A percentile compares a stretch with the other conserved stretches of the same genome.
Evolutionary conservation across 164 flowering plant genomes (phyloP).

Genomic region (Chloranthus sessilifolius): DNA sequence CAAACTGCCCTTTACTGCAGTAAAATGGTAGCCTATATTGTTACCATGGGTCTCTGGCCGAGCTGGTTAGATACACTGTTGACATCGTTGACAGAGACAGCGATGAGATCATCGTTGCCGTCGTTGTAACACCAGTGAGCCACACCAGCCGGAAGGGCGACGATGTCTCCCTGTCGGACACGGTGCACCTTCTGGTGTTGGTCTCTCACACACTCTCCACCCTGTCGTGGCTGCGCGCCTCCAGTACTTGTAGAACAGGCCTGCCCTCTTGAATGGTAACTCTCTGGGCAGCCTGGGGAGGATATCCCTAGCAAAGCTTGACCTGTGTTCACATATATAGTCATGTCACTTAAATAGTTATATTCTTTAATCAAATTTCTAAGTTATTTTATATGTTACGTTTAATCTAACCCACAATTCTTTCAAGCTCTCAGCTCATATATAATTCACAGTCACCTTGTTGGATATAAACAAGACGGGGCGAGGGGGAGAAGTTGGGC

Average conservation of each 20-base stretch:
- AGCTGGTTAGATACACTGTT: constrained; percentile 58
- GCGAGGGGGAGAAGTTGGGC: constrained; percentile 26
- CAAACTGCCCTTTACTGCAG: neutral
- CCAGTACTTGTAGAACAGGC: neutral
- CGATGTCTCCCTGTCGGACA: constrained; percentile 38
- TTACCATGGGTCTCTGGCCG: constrained; percentile 41
- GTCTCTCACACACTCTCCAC: constrained; percentile 18
- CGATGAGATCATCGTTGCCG: constrained; percentile 36
- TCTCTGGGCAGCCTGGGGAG: constrained; percentile 40
- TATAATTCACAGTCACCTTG: too few species aligned
- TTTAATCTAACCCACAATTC: too few species aligned
- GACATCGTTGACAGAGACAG: constrained; percentile 39
- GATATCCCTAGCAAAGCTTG: constrained; percentile 25
- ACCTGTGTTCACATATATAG: constrained; percentile 15
- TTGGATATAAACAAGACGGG: constrained; percentile 29
- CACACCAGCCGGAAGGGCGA: constrained; percentile 58
- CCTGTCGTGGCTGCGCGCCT: neutral
- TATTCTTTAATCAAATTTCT: too few species aligned
- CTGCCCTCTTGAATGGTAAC: constrained; percentile 20
- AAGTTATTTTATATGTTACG: too few species aligned
- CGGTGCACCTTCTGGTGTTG: constrained; percentile 55
- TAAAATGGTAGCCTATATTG: neutral
- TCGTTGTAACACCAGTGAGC: constrained; percentile 55
- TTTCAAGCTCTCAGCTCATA: too few species aligned
- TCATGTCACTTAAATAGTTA: neutral